These are phyloP conservation scores for Pseudogymnoascus sp. DNA, from an alignment of 2,329 filamentous ascomycete genomes.

Conservation along the genomic window DNA sequence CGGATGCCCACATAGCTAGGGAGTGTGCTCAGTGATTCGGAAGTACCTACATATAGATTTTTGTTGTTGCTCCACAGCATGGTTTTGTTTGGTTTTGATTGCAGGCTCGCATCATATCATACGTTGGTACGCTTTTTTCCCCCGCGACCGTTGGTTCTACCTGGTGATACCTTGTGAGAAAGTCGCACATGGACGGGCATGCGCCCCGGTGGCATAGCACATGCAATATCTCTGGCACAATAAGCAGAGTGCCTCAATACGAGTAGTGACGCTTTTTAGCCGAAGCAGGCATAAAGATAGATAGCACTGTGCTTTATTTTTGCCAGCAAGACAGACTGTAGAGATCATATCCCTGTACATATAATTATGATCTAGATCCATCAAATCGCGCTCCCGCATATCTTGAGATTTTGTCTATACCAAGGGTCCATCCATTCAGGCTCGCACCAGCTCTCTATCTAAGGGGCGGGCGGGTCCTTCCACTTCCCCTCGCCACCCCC, in stretches of 20 bases:
- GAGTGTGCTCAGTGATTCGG: constrained; percentile 5
- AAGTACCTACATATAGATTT: constrained; percentile 4
- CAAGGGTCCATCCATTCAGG: background rate
- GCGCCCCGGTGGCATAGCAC: background rate
- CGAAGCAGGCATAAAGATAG: background rate
- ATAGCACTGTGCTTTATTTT: background rate
- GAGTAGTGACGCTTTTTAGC: background rate
- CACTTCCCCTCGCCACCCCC: background rate
- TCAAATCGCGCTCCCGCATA: background rate
- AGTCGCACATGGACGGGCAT: background rate
- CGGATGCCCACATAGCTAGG: constrained; percentile 5
- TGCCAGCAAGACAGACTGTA: background rate
- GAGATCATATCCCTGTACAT: constrained; percentile 6
- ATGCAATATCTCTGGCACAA: background rate
- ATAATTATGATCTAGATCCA: constrained; percentile 4
- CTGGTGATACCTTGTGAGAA: background rate
- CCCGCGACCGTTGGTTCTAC: background rate
- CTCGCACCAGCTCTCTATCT: background rate
- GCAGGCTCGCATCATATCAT: background rate
- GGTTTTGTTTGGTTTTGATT: background rate
- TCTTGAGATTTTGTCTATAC: constrained; percentile 3
- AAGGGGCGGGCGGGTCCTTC: background rate
- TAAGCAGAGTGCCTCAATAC: background rate
- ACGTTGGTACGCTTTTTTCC: background rate
- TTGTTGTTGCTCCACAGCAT: background rate